A percentile compares a stretch with the other conserved stretches of the same genome.
phyloP scores from a whole-genome alignment of 371 early-diverging fungal species.

The Apophysomyces ossiformis region DNA sequence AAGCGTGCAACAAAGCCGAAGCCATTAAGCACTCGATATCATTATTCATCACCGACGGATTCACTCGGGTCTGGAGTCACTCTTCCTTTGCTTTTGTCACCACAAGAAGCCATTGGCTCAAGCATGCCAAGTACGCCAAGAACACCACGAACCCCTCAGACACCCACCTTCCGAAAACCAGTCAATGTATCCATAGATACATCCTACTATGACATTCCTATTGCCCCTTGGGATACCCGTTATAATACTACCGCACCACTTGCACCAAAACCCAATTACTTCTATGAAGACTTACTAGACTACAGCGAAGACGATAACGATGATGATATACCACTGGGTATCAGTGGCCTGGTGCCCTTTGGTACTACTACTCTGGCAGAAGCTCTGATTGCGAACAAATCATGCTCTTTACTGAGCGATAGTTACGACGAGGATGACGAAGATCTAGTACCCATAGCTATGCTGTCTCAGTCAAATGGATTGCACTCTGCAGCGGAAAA shows the following conservation, averaged over 20 bases:
- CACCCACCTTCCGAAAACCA: background rate
- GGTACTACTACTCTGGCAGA: constrained; percentile 6
- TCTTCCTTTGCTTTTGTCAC: background rate
- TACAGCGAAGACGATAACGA: constrained; percentile 19
- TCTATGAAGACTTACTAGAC: background rate
- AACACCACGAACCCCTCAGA: constrained; percentile 9
- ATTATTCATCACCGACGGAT: background rate
- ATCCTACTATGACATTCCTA: background rate
- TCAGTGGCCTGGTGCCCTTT: constrained; percentile 12
- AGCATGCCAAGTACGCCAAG: constrained; percentile 2
- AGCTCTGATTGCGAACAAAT: constrained; percentile 1
- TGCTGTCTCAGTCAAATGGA: constrained; percentile 11
- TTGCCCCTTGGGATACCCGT: background rate
- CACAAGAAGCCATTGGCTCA: background rate
- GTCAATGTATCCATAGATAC: constrained; percentile 5
- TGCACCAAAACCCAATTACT: background rate
- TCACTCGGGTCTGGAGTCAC: background rate
- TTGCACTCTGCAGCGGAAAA: constrained; percentile 43
- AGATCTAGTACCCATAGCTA: constrained; percentile 39
- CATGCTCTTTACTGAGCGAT: constrained; percentile 22
- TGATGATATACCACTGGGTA: constrained; percentile 30
- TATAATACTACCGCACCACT: background rate
- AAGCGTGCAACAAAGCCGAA: background rate
- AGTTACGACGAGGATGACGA: constrained; percentile 39
- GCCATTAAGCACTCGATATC: background rate